phyloP scores from a whole-genome alignment of 176 grass and related monocot species.

The Pontederia crassipes region DNA sequence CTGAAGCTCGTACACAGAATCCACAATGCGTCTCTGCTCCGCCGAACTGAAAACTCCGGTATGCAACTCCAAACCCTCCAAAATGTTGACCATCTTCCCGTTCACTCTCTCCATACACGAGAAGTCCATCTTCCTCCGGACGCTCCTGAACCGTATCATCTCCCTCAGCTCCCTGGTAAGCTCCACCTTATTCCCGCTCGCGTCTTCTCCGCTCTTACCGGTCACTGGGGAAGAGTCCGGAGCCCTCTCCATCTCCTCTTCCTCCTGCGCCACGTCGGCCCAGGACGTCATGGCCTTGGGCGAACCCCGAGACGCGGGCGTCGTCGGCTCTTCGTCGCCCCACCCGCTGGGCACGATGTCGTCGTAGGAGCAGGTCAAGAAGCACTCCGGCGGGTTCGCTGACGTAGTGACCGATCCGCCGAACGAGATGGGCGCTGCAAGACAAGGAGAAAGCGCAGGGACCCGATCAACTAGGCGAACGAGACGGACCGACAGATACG shows the following conservation, averaged over 20 bases:
- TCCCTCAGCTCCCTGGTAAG: conserved; percentile 37
- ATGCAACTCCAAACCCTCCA: conserved; percentile 36
- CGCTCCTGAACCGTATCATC: conserved; percentile 27
- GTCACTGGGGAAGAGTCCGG: neutral
- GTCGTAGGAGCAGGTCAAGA: neutral
- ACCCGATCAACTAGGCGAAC: conserved; percentile 18
- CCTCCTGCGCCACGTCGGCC: conserved; percentile 72
- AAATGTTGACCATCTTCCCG: conserved; percentile 28
- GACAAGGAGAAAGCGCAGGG: conserved; percentile 7
- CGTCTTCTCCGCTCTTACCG: conserved; percentile 2
- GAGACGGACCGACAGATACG: neutral
- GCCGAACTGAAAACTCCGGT: conserved; percentile 32
- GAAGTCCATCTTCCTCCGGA: conserved; percentile 36
- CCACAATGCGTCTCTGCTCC: conserved; percentile 42
- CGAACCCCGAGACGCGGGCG: conserved; percentile 1
- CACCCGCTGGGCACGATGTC: conserved; percentile 34
- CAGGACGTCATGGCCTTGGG: conserved; percentile 56
- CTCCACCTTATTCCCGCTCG: conserved; percentile 15
- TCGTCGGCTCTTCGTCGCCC: conserved; percentile 37
- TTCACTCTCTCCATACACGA: conserved; percentile 31
- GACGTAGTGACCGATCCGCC: neutral
- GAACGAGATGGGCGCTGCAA: conserved; percentile 1
- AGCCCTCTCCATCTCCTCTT: conserved; percentile 14
- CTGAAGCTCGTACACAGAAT: conserved; percentile 31
- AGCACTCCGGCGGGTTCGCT: too few species aligned